Conservation (phyloP, 495 filamentous ascomycete species). For the Penicillium goetzii region DNA sequence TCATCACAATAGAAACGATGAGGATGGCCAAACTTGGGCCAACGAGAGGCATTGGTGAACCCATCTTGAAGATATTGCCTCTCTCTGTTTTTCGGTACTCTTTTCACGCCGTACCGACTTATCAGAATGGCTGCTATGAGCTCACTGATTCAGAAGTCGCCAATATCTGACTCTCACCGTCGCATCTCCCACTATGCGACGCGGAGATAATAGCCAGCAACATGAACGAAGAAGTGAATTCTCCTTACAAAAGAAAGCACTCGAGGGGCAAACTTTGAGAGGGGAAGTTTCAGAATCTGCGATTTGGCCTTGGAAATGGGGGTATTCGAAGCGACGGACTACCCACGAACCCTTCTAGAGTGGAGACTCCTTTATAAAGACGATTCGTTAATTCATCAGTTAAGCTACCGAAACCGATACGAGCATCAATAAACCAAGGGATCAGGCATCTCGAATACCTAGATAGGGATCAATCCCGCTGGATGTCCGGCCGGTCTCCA, state of each 20-base stretch:
- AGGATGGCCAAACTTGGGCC: conserved; percentile 20
- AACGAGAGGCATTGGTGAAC: background rate
- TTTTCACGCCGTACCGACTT: background rate
- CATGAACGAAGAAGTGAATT: background rate
- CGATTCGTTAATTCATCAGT: background rate
- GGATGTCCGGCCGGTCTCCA: background rate
- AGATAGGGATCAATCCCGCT: conserved; percentile 2
- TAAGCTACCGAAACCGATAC: conserved; percentile 7
- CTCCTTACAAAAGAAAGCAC: background rate
- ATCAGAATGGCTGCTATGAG: background rate
- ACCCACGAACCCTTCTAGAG: background rate
- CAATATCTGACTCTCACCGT: background rate
- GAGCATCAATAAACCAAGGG: background rate
- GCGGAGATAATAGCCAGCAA: background rate
- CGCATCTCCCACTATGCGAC: background rate
- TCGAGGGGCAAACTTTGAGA: background rate
- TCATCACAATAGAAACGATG: conserved; percentile 24
- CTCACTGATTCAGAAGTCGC: background rate
- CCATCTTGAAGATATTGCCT: background rate
- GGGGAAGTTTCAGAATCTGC: conserved; percentile 3
- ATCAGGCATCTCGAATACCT: background rate
- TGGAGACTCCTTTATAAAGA: background rate
- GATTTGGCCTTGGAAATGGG: background rate
- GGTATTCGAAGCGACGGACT: conserved; percentile 5
- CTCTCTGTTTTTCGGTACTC: background rate